Base-by-base conservation (phyloP, 108 stramenopile genomes). In the Heterococcus sp. region DNA sequence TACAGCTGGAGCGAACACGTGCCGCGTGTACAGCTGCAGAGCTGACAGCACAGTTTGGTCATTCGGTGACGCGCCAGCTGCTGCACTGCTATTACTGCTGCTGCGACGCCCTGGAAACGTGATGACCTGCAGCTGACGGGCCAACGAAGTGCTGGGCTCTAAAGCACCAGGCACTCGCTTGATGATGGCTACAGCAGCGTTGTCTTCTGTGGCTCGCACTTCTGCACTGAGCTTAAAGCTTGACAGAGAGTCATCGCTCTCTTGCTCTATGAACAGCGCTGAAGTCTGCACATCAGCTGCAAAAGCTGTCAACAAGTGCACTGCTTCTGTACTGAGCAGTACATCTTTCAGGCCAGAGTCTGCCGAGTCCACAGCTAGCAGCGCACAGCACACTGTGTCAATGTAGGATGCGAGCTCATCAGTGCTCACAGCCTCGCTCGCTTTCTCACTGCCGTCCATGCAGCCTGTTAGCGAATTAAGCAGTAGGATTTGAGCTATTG, bases 51-150 rank as follows among this genome's bases (percentile, higher is more conserved):
- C 34, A 14, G 75, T 5, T 2, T 32, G n/a, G 32, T 14, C 66
- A 2, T 21, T 69, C 38, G 32, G 68, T 29, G 31, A 34, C 0
- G 26, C 64, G n/a, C 37, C 35, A 27, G 40, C 74, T 29, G 35
- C 69, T 27, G 68, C 76, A 14, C 30, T 58, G 40, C 35, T 58
- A 2, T 28, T 68, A 58, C 66, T 0, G 2, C 65, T 1, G 76
- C 28, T 58, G 69, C 40, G 40, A 36, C 40, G 34, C 34, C 76
- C 76, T 39, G 76, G 68, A 37, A 77, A 70, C 69, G 76, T 69
- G 69, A 77, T 77, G 0, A 77, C 8, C 66, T 77, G 76, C 35
- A 35, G 8, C 31, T 46, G 58, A 2, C 5, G 29, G 36, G 5
- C 5, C 33, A 65, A 3, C 29, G 33, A 32, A 29, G 32, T 29